These are phyloP conservation scores for Ceratocystis variospora DNA, from an alignment of 2,329 filamentous ascomycete species.

Conservation along the genomic window DNA sequence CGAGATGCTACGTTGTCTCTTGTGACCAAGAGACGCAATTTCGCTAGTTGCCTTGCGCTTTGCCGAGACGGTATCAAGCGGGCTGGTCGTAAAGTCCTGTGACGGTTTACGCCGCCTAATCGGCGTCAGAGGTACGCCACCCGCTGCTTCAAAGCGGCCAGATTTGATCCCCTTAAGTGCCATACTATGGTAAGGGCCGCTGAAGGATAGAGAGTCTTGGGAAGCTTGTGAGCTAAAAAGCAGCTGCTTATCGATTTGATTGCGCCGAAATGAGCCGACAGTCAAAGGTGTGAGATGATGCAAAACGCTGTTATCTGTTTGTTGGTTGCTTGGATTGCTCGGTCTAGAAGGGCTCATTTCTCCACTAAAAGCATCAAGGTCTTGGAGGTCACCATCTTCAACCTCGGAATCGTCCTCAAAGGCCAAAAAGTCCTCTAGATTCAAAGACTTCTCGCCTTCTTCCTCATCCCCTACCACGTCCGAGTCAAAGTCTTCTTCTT, in stretches of 20 bases:
- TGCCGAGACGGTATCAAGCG: constrained; percentile 34
- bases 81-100: constrained; percentile 35
- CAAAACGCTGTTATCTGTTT: constrained; percentile 29
- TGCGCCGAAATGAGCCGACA: constrained; percentile 65
- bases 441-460: constrained; percentile 49
- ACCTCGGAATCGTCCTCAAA: constrained; percentile 38
- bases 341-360: constrained; percentile 40
- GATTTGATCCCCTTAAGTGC: constrained; percentile 50
- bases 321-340: constrained; percentile 33
- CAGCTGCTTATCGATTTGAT: constrained; percentile 48
- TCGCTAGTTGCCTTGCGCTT: constrained; percentile 44
- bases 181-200: constrained; percentile 42
- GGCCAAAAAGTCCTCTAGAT: constrained; percentile 63
- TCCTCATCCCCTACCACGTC: constrained; percentile 41
- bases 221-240: constrained; percentile 48
- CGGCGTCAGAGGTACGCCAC: constrained; percentile 52
- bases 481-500: constrained; percentile 38
- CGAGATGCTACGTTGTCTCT: constrained; percentile 45
- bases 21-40: constrained; percentile 31
- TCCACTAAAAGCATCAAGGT: constrained; percentile 30
- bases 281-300: constrained; percentile 53
- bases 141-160: constrained; percentile 49
- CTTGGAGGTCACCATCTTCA: constrained; percentile 29
- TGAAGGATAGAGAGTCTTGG: constrained; percentile 48
- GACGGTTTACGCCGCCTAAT: constrained; percentile 44